phyloP scores from a whole-genome alignment of 2,329 filamentous ascomycete genomes.

The Botryotinia convoluta region DNA sequence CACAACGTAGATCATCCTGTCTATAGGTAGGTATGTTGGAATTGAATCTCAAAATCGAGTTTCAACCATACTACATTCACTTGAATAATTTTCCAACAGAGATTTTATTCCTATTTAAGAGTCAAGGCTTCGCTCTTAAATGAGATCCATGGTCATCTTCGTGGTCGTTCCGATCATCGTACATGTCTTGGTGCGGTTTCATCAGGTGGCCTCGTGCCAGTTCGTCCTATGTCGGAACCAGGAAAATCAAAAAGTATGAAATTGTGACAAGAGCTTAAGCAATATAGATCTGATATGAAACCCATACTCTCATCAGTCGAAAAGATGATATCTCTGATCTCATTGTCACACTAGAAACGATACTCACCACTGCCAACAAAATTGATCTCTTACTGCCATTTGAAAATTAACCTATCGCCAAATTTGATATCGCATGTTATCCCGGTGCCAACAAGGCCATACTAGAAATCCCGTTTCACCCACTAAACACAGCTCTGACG shows the following conservation, averaged over 20 bases:
- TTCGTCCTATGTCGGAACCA: background rate
- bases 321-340: background rate
- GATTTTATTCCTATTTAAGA: too few relatives aligned
- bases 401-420: too few relatives aligned
- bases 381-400: background rate
- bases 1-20: too few relatives aligned
- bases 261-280: background rate
- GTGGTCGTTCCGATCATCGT: background rate
- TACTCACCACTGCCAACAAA: background rate
- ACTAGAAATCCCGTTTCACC: background rate
- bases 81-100: background rate
- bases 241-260: background rate
- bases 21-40: background rate
- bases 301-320: too few relatives aligned
- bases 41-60: background rate
- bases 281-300: background rate
- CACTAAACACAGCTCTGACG: too few relatives aligned
- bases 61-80: background rate
- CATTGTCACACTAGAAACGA: background rate
- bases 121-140: background rate
- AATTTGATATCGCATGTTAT: background rate
- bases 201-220: background rate
- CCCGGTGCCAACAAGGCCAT: too few relatives aligned
- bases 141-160: background rate
- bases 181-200: background rate